A percentile compares a stretch with the other conserved stretches of the same genome.
These are phyloP conservation scores for Vigna angularis DNA, from an alignment of 306 rosid species.

Conservation along the genomic window DNA sequence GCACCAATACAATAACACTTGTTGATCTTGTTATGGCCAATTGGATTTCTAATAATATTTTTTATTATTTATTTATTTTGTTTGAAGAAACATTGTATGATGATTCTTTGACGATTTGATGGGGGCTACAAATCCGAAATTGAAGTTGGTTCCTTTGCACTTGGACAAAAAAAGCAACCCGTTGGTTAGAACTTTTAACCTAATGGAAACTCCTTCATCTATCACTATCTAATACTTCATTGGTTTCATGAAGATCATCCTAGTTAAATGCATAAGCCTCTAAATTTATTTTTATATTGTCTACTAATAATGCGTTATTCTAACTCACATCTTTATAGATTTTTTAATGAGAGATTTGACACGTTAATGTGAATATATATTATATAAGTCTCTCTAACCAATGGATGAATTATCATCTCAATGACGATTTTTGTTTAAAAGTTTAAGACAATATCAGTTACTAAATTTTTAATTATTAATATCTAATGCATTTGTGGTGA, in stretches of 20 bases:
- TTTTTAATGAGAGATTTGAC: neutral
- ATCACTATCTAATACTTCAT: slow-evolving; percentile 1
- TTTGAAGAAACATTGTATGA: neutral
- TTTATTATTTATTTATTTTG: neutral
- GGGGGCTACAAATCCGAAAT: slow-evolving; percentile 56
- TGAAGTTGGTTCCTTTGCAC: slow-evolving; percentile 47
- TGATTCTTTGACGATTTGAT: slow-evolving; percentile 46
- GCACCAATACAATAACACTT: neutral
- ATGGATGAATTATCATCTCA: no score
- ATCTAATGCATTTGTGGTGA: no score
- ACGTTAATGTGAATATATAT: neutral
- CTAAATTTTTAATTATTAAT: no score
- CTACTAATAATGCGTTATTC: no score
- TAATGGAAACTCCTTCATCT: neutral
- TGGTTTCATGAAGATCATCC: no score
- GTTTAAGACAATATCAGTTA: no score
- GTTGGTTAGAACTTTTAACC: slow-evolving; percentile 28
- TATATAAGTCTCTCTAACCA: no score
- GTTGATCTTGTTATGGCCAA: neutral
- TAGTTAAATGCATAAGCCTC: no score
- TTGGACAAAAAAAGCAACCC: slow-evolving; percentile 41
- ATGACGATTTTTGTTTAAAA: no score
- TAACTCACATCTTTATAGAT: neutral
- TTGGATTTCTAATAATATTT: neutral
- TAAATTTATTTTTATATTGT: no score